Base-by-base conservation (phyloP, 306 rosid genomes). In the Cucurbita pepo region DNA sequence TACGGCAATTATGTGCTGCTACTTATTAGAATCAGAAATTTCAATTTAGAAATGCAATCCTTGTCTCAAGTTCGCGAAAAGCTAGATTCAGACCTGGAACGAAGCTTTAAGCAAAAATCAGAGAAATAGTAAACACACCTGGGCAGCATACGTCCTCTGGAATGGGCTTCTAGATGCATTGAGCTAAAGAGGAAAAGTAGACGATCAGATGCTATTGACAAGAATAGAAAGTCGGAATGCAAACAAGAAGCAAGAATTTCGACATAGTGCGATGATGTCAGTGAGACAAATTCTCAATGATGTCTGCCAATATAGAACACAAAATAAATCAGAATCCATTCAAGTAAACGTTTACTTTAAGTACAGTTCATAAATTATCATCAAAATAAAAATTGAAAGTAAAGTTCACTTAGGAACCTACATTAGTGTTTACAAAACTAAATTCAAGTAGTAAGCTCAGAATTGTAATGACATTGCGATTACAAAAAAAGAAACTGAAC, bases 81-180 rank as follows among this genome's bases (percentile, higher is more conserved):
- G 48, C 13, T 15, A 16, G 34, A 40, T 63, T 40, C 8, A 50
- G 18, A 64, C 36, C 55, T 54, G 51, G 37, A 57, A 43, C 10
- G 6, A 22, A 61, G 41, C 56, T 21, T 16, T 21, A 4, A 3
- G 18, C 43, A 18, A 2, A 57, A 66, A 45, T 10, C 16, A 36
- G 73, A 64, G 50, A 62, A 72, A 36, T 36, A 58, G 13, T 15
- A 43, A 65, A 19, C 56, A 67, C 51, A 93, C 97, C 96, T 93
- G 91, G 81, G 86, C 65, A 67, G 96, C 96, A 70, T 90, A 92
- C 34, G 90, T 87, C 70, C 88, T 80, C 79, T 90, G 96, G 73
- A 90, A 90, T 12, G 89, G 97, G 71, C 96, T 93, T 82, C 79
- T 90, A 30, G 84, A 87, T 71, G 82, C 85, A 83, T 88, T 93